Percentiles rank a stretch among this genome's conserved stretches.
Evolutionary conservation across 306 rosid genomes (phyloP).

Genomic region (Herpetospermum pedunculosum): DNA sequence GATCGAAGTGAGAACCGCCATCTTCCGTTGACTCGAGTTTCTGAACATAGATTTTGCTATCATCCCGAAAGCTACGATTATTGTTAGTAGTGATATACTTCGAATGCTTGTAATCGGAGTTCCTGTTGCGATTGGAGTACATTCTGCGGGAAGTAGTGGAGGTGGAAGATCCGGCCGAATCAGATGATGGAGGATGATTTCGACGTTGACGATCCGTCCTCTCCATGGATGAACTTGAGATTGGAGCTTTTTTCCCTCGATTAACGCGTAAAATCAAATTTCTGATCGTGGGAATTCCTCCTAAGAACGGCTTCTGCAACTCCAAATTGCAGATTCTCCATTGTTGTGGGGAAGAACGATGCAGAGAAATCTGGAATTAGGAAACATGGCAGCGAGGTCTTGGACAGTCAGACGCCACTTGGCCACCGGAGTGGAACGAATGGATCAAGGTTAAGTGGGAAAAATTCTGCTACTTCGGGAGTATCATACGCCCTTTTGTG

Average conservation of each 20-base stretch:
- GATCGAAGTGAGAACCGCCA: slow-evolving; percentile 16
- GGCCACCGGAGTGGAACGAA: background rate
- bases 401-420: background rate
- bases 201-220: slow-evolving; percentile 12
- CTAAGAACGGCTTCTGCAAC: background rate
- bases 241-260: background rate
- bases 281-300: background rate
- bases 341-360: background rate
- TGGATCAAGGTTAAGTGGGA: background rate
- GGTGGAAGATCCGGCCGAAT: background rate
- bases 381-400: background rate
- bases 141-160: slow-evolving; percentile 8
- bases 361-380: background rate
- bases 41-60: background rate
- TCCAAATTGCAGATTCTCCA: background rate
- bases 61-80: slow-evolving; percentile 7
- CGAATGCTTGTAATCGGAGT: slow-evolving; percentile 13
- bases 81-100: slow-evolving; percentile 4
- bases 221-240: slow-evolving; percentile 6
- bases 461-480: no score
- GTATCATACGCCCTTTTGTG: no score
- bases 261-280: background rate
- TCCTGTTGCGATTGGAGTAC: slow-evolving; percentile 7
- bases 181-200: slow-evolving; percentile 16
- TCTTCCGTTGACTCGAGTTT: background rate